Conservation (phyloP, 306 rosid genomes). For the Vicia villosa region DNA sequence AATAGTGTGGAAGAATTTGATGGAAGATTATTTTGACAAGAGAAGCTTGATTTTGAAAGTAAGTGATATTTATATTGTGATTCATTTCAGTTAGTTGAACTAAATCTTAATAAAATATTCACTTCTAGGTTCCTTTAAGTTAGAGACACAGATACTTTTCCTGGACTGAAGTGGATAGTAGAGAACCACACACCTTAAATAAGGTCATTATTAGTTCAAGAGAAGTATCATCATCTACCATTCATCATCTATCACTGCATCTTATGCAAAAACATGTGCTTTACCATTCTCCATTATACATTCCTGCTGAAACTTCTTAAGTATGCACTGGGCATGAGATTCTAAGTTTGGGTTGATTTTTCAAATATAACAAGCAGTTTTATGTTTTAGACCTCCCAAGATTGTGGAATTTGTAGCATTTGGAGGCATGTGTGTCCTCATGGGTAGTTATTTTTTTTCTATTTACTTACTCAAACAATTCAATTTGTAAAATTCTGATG, state of each 20-base stretch:
- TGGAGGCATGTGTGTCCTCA: constrained; percentile 94
- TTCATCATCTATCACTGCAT: constrained; percentile 49
- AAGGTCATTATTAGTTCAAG: constrained; percentile 72
- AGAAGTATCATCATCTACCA: constrained; percentile 62
- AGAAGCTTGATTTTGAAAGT: constrained; percentile 75
- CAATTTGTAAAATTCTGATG: constrained; percentile 12
- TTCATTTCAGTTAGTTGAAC: constrained; percentile 36
- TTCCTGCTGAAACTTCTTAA: constrained; percentile 29
- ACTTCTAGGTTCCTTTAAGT: constrained; percentile 91
- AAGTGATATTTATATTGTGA: constrained; percentile 27
- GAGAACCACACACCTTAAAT: constrained; percentile 56
- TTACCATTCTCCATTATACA: constrained; percentile 26
- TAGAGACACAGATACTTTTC: constrained; percentile 83
- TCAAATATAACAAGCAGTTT: constrained; percentile 38
- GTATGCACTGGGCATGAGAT: not conserved
- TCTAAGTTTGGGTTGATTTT: constrained; percentile 28
- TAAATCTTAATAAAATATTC: constrained; percentile 38
- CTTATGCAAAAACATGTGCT: constrained; percentile 85
- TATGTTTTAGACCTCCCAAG: constrained; percentile 58
- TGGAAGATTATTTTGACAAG: constrained; percentile 70
- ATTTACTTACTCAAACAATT: not conserved
- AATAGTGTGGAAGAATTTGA: constrained; percentile 54
- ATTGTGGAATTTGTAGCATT: constrained; percentile 70
- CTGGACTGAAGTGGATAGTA: constrained; percentile 76
- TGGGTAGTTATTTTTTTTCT: constrained; percentile 67